phyloP scores from a whole-genome alignment of 2,329 filamentous ascomycete species.

The Stachybotrys echinatus region DNA sequence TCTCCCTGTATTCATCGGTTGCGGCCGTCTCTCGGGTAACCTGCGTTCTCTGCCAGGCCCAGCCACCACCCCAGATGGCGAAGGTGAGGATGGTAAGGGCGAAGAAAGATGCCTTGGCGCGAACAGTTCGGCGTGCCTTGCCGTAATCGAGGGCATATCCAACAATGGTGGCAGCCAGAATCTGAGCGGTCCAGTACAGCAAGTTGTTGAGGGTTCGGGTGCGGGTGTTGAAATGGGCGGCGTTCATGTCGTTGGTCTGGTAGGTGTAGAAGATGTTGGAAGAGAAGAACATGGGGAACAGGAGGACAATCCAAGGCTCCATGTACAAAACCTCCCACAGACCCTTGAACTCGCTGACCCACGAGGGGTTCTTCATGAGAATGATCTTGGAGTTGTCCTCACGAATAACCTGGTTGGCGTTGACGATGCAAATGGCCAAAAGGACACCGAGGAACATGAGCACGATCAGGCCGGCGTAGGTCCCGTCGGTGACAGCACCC shows the following conservation, averaged over 20 bases:
- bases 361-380: conserved; percentile 85
- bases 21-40: conserved; percentile 36
- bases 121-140: conserved; percentile 54
- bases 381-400: conserved; percentile 76
- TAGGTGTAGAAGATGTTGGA: conserved; percentile 84
- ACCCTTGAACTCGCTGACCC: conserved; percentile 72
- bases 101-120: conserved; percentile 60
- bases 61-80: conserved; percentile 78
- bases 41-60: conserved; percentile 66
- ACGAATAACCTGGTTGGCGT: conserved; percentile 68
- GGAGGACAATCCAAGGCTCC: conserved; percentile 63
- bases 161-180: conserved; percentile 69
- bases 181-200: conserved; percentile 68
- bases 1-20: conserved; percentile 13
- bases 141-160: conserved; percentile 65
- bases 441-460: conserved; percentile 69
- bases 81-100: conserved; percentile 67
- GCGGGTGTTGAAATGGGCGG: conserved; percentile 65
- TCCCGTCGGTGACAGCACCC: conserved; percentile 62
- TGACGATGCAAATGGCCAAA: conserved; percentile 63
- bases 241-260: conserved; percentile 70
- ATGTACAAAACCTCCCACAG: conserved; percentile 66
- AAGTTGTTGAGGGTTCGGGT: conserved; percentile 69
- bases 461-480: conserved; percentile 86
- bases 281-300: conserved; percentile 79